phyloP scores from a whole-genome alignment of 2,329 filamentous ascomycete species.

The Venturia asperata region DNA sequence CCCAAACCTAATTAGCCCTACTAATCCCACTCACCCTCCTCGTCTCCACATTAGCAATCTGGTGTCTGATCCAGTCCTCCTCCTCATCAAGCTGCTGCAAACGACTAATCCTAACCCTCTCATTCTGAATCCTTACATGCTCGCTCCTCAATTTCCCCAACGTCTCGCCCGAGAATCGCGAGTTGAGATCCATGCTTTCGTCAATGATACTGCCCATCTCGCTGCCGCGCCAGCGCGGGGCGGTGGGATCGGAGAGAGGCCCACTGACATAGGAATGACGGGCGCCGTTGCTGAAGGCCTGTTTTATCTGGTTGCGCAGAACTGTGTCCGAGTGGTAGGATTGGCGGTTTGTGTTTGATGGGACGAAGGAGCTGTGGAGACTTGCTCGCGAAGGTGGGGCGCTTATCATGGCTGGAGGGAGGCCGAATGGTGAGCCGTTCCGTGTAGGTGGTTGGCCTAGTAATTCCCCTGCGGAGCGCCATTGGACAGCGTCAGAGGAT shows the following conservation, averaged over 20 bases:
- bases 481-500: not conserved
- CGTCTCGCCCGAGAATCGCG: conserved; percentile 5
- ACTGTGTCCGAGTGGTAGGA: not conserved
- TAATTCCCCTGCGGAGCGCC: not conserved
- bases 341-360: not conserved
- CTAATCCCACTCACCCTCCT: not conserved
- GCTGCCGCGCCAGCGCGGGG: not conserved
- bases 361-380: not conserved
- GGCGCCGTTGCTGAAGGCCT: not conserved
- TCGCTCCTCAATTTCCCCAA: not conserved
- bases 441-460: not conserved
- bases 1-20: not conserved
- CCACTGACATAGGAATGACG: conserved; percentile 1
- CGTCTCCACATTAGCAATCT: conserved; percentile 13
- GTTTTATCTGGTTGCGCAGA: conserved; percentile 3
- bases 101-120: not conserved
- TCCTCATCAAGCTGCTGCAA: conserved; percentile 8
- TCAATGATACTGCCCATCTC: conserved; percentile 7
- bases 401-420: not conserved
- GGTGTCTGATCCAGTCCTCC: conserved; percentile 7
- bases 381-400: not conserved
- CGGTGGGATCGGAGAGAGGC: not conserved
- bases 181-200: not conserved
- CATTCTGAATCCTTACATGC: not conserved
- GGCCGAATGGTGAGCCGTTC: not conserved